Evolutionary conservation across 2,329 filamentous ascomycete genomes (phyloP).

Genomic region (Phyllosticta citriasiana): DNA sequence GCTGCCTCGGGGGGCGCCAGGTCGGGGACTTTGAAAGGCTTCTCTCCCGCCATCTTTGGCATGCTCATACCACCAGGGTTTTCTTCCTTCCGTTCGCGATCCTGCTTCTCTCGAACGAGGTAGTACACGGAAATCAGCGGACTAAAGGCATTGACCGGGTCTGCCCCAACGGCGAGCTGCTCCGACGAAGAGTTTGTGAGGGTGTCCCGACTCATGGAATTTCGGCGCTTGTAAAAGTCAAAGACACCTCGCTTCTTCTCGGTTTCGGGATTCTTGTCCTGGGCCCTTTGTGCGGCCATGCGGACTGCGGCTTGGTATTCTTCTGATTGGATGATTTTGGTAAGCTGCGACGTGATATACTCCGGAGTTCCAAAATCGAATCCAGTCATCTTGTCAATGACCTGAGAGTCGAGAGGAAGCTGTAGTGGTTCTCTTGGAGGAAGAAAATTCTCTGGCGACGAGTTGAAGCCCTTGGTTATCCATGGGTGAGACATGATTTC

Average conservation of each 20-base stretch:
- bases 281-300: constrained; percentile 56
- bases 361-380: constrained; percentile 93
- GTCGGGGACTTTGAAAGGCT: constrained; percentile 56
- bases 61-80: constrained; percentile 51
- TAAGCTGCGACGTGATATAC: constrained; percentile 70
- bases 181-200: constrained; percentile 76
- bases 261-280: constrained; percentile 45
- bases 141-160: constrained; percentile 87
- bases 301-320: constrained; percentile 85
- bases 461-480: constrained; percentile 86
- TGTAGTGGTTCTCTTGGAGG: constrained; percentile 76
- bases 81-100: constrained; percentile 56
- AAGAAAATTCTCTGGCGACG: constrained; percentile 80
- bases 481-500: constrained; percentile 95
- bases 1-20: constrained; percentile 74
- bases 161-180: constrained; percentile 68
- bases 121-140: constrained; percentile 92
- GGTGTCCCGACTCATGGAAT: constrained; percentile 84
- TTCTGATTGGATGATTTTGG: constrained; percentile 79
- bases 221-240: constrained; percentile 92
- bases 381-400: constrained; percentile 90
- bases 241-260: constrained; percentile 87
- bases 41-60: constrained; percentile 47
- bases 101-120: constrained; percentile 87
- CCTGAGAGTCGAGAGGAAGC: constrained; percentile 69